A percentile compares a stretch with the other conserved stretches of the same genome.
phyloP scores from a whole-genome alignment of 2,329 filamentous ascomycete species.

The Helminthosporium solani region DNA sequence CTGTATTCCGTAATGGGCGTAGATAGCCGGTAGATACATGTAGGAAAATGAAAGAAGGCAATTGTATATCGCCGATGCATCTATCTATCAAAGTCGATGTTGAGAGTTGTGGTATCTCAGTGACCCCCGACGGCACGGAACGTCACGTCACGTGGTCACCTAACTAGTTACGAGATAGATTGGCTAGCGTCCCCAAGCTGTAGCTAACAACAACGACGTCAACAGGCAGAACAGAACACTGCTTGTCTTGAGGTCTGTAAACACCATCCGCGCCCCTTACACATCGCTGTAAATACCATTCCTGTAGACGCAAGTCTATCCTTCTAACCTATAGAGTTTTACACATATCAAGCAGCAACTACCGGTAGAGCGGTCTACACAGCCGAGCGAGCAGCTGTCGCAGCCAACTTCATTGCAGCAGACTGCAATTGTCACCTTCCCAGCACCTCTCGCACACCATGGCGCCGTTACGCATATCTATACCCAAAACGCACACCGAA shows the following conservation, averaged over 20 bases:
- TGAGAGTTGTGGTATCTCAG: background rate
- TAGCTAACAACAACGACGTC: background rate
- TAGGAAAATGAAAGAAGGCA: no score
- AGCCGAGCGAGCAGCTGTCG: background rate
- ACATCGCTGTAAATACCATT: no score
- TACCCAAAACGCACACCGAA: conserved; percentile 51
- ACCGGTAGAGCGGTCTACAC: no score
- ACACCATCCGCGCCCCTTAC: no score
- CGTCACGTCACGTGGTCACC: background rate
- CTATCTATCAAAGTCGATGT: no score
- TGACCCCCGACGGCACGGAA: no score
- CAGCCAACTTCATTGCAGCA: background rate
- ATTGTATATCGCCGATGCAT: no score
- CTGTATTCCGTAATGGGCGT: no score
- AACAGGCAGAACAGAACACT: background rate
- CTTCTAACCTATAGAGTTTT: no score
- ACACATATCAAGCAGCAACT: no score
- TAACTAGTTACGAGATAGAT: background rate
- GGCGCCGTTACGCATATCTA: conserved; percentile 50
- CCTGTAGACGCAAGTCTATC: no score
- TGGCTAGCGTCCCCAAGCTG: background rate
- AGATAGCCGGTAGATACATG: no score
- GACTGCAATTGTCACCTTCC: background rate
- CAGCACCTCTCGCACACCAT: conserved; percentile 28
- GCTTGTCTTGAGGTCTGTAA: background rate